Evolutionary conservation across 345 rosid species (phyloP), one percentile per base, ranked within the genome.

Genomic region (Eutrema yunnanense): DNA sequence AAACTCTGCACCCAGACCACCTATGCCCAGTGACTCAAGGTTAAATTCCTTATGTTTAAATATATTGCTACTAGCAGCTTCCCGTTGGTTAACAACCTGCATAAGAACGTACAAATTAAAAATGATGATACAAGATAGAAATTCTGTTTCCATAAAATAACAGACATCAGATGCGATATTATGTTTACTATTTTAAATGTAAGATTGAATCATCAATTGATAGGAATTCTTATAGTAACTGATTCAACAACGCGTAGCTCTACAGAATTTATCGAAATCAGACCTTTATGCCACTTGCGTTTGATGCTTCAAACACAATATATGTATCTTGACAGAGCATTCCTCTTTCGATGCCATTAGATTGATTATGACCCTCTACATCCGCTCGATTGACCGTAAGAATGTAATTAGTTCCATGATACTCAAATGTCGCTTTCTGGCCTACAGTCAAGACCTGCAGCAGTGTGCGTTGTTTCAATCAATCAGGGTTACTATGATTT

Each of bases 1-100:
- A 85, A 96, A 96, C 82, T 96, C 98, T n/a, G 89, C 96, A 82
- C 99, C 85, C 75, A 96, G 75, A 67, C 99, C 99, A 74, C 99
- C 99, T 78, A 96, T 96, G 75, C 99, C 98, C 68, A 92, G 79
- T 13, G 96, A 83, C 84, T 90, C 84, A 59, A 92, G 98, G 86
- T 96, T 96, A 66, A 96, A 96, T 72, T 96, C 97, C 83, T 96
- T 92, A 6, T 90, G 98, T 82, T 79, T 92, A 69, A 96, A 96
- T 73, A 96, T 86, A 72, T 80, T 96, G 80, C 98, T 92, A 76
- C 92, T 90, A 64, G 98, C 92, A 84, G 95, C 97, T 84, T 92
- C 99, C 61, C 98, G 97, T 76, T 92, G 99, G 79, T 96, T 92
- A 56, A 92, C 88, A 67, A 96, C 75, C 98, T 96, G 87, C 79